These are phyloP conservation scores for Monilinia fructicola DNA, from an alignment of 2,329 filamentous ascomycete genomes.

Conservation along the genomic window DNA sequence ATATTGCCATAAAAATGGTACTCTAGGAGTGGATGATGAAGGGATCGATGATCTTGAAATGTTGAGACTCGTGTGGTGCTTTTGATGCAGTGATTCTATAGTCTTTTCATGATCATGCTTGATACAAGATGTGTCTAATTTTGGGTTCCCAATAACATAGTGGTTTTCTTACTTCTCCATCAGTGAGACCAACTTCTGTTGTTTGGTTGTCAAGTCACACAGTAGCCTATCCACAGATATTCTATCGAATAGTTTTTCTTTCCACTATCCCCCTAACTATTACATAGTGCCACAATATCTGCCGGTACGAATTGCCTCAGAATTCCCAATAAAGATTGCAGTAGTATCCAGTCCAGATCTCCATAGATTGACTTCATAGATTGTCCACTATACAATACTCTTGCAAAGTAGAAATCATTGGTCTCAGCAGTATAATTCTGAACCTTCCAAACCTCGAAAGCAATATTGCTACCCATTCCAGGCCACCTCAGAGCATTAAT, in stretches of 20 bases:
- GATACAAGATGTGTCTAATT: too few relatives aligned
- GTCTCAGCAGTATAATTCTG: not conserved
- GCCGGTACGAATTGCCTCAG: slow-evolving; percentile 31
- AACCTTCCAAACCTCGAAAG: slow-evolving; percentile 43
- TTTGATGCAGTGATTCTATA: too few relatives aligned
- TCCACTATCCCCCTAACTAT: not conserved
- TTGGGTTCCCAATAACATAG: too few relatives aligned
- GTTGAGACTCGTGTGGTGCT: too few relatives aligned
- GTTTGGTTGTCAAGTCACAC: too few relatives aligned
- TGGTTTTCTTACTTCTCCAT: too few relatives aligned
- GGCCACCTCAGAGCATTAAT: slow-evolving; percentile 44
- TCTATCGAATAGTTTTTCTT: not conserved
- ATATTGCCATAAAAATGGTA: too few relatives aligned
- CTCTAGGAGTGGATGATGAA: too few relatives aligned
- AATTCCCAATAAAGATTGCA: slow-evolving; percentile 27
- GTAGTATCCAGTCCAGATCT: slow-evolving; percentile 32
- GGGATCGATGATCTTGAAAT: too few relatives aligned
- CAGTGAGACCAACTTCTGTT: too few relatives aligned
- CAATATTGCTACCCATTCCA: slow-evolving; percentile 44
- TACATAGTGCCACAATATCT: slow-evolving; percentile 29
- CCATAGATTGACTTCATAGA: slow-evolving; percentile 33
- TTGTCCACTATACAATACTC: slow-evolving; percentile 40
- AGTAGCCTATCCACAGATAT: not conserved
- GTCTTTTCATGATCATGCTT: too few relatives aligned
- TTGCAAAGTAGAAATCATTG: slow-evolving; percentile 20